Percentiles rank a stretch among this genome's conserved stretches.
Conservation (phyloP, 2,329 filamentous ascomycete genomes). For the Calonectria montana region DNA sequence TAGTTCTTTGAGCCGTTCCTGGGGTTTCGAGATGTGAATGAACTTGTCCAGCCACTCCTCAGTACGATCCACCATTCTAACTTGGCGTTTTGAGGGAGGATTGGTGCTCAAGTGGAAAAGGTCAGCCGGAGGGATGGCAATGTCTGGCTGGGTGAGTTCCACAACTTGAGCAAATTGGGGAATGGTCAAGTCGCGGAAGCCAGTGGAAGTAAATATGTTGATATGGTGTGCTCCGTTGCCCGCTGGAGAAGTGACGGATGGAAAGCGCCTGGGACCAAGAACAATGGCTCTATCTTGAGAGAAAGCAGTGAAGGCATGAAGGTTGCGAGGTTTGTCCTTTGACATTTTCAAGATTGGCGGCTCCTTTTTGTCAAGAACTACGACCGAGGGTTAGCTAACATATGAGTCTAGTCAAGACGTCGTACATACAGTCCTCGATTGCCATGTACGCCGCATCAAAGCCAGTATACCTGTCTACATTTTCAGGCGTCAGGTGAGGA, state of each 20-base stretch:
- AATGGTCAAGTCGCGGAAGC: slow-evolving; percentile 78
- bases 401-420: slow-evolving; percentile 13
- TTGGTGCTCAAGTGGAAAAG: slow-evolving; percentile 61
- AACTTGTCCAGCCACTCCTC: slow-evolving; percentile 83
- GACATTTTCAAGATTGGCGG: slow-evolving; percentile 62
- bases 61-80: slow-evolving; percentile 88
- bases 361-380: slow-evolving; percentile 66
- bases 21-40: slow-evolving; percentile 53
- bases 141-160: slow-evolving; percentile 78
- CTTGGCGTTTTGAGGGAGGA: slow-evolving; percentile 77
- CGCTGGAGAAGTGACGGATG: slow-evolving; percentile 77
- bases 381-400: slow-evolving; percentile 15
- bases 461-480: slow-evolving; percentile 72
- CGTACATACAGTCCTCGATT: slow-evolving; percentile 88
- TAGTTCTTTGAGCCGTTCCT: slow-evolving; percentile 40
- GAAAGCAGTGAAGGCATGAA: slow-evolving; percentile 83
- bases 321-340: slow-evolving; percentile 60
- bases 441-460: slow-evolving; percentile 81
- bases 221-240: slow-evolving; percentile 78
- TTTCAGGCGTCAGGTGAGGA: slow-evolving; percentile 91
- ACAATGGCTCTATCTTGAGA: slow-evolving; percentile 75
- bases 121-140: slow-evolving; percentile 83
- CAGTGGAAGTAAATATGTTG: slow-evolving; percentile 86
- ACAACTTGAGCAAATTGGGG: slow-evolving; percentile 76
- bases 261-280: slow-evolving; percentile 81